Conservation (phyloP, 2,329 filamentous ascomycete genomes). For the Pseudogymnoascus pannorum region DNA sequence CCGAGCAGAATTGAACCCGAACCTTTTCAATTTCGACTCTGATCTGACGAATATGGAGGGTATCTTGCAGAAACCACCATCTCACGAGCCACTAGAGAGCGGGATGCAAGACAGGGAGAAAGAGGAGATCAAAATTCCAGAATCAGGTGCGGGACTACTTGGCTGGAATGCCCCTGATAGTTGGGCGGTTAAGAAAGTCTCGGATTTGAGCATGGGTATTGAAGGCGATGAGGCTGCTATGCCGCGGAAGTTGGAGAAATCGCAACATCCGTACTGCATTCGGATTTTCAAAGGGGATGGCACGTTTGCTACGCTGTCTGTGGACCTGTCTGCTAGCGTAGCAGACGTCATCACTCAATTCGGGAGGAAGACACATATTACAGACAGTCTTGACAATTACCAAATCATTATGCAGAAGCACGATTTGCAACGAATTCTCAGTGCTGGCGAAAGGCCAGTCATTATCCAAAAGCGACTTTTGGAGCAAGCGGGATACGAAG, state of each 20-base stretch:
- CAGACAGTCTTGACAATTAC: constrained; percentile 87
- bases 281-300: constrained; percentile 90
- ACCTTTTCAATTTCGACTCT: constrained; percentile 73
- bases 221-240: constrained; percentile 64
- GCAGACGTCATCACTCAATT: constrained; percentile 82
- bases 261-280: constrained; percentile 75
- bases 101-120: constrained; percentile 39
- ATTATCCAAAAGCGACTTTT: constrained; percentile 86
- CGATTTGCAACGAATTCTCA: constrained; percentile 75
- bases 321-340: constrained; percentile 75
- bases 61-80: constrained; percentile 66
- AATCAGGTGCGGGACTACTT: constrained; percentile 36
- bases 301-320: constrained; percentile 87
- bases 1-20: constrained; percentile 42
- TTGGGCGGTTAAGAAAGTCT: constrained; percentile 78
- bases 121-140: constrained; percentile 31
- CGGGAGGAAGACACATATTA: constrained; percentile 87
- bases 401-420: constrained; percentile 94
- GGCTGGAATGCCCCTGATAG: constrained; percentile 93
- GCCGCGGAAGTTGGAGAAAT: constrained; percentile 65
- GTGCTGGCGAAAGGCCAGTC: constrained; percentile 71
- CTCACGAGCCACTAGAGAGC: constrained; percentile 63
- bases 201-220: constrained; percentile 55
- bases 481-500: constrained; percentile 85
- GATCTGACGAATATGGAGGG: constrained; percentile 88